Percentiles rank a stretch among this genome's conserved stretches.
phyloP scores from a whole-genome alignment of 2,329 filamentous ascomycete genomes.

The Podosphaera fusca region DNA sequence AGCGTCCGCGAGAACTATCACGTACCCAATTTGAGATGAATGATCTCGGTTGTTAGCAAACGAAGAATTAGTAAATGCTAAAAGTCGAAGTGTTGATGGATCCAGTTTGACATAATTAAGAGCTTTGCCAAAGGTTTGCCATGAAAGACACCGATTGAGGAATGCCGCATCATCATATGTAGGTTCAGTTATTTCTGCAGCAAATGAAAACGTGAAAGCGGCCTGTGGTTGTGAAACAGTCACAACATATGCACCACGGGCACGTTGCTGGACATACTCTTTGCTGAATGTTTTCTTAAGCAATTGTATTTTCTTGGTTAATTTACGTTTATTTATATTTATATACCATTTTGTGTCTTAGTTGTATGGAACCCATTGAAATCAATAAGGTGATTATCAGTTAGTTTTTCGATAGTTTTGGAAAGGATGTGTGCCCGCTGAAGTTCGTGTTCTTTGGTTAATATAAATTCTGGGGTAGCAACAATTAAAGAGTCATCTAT shows the following conservation, averaged over 20 bases:
- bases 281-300: neutral
- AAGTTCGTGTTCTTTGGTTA: neutral
- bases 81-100: neutral
- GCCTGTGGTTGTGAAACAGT: constrained; percentile 2
- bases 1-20: neutral
- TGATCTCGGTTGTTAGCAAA: constrained; percentile 1
- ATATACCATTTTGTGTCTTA: neutral
- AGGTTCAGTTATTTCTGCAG: neutral
- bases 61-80: neutral
- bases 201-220: constrained; percentile 2
- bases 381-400: neutral
- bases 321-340: neutral
- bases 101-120: constrained; percentile 1
- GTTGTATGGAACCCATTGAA: neutral
- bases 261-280: neutral
- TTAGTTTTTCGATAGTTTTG: neutral
- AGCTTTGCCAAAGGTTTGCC: neutral
- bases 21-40: neutral
- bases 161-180: neutral
- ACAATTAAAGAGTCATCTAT: neutral
- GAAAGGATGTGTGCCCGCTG: neutral
- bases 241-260: neutral
- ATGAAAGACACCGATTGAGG: neutral
- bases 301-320: neutral
- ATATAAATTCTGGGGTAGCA: neutral